Base-by-base conservation (phyloP, 306 rosid species). In the Inga laurina region DNA sequence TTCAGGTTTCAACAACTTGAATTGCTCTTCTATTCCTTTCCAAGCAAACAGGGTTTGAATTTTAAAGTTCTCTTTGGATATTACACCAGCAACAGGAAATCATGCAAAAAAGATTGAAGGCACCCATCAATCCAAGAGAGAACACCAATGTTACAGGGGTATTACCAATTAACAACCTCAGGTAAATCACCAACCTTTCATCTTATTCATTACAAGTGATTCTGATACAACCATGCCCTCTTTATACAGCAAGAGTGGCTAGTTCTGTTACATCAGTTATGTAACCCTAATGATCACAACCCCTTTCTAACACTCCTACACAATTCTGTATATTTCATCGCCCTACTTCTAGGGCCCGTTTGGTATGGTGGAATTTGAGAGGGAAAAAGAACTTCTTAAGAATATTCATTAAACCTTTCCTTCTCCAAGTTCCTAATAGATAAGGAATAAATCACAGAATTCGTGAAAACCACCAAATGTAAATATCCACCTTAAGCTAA, bases 391-490 rank as follows among this genome's bases (percentile, higher is more conserved):
- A 80, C 21, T 44, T 75, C 32, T 66, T 12, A 22, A 35, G 84
- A 52, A 79, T 57, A 56, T 32, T 67, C 32, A 34, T 5, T 48
- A 70, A 62, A 75, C 49, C 39, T 74, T 71, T 59, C 79, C 76
- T 77, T 73, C 79, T 21, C 24, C 32, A 10, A 72, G 71, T 37
- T 77, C 66, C 37, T 22, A 44, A 44, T 12, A 44, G 49, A 44
- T 48, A 12, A 22, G 15, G 75, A 72, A 34, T 72, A 30, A 24
- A 72, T 46, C 75, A 70, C 18, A 72, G 15, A 59, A 59, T 59
- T 59, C 66, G 22, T 59, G 30, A 22, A 24, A 74, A n/a, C 27
- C 64, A 78, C 68, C 62, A 73, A 27, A 30, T 41, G 80, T 41
- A 72, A 79, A 73, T 74, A 84, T 67, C 19, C 51, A 74, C 39